Base-by-base conservation (phyloP, 228 moss, liverwort and hornwort species). In the Sphagnum magellanicum region DNA sequence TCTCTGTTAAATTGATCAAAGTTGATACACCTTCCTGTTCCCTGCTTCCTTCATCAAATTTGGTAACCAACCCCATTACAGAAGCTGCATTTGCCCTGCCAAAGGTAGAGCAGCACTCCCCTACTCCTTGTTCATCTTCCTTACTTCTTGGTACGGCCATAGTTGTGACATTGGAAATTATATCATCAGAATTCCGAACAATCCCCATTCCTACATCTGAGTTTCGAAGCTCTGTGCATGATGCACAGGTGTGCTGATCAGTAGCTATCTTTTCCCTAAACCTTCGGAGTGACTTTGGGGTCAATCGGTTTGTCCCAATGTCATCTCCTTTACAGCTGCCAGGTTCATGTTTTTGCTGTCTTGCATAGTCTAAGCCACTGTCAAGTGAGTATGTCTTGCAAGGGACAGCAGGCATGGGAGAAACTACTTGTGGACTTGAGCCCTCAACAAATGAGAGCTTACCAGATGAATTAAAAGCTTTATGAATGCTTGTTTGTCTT, bases 371-470 rank as follows among this genome's bases (percentile, higher is more conserved):
- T 9, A 48, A 59, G 50, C 58, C 14, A 48, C 61, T 75, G 55
- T 68, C 75, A 8, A 63, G 32, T 16, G 78, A 71, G 63, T 58
- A 63, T 49, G 48, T 59, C 48, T 50, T 49, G 61, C 68, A 64
- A 60, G 67, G 50, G 9, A 74, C 78, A 10, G 79, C 74, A 5
- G 79, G 76, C 70, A 76, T 53, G 74, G 81, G 67, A 65, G 69
- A 70, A 66, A 78, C 73, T 52, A 74, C 77, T 6, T 76, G 75
- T 48, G 83, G 83, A 57, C 82, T 83, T 46, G 53, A 9, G 11
- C 65, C 69, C 50, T 81, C 81, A 6, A 72, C 14, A 67, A 76
- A 81, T 67, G 70, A 70, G 66, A 81, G 77, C 74, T 84, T 78
- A 57, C 74, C 64, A 6, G 67, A 17, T 5, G 60, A 48, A 8